Evolutionary conservation across 108 stramenopile species (phyloP), one percentile per base, ranked within the genome.

Genomic region (Skeletonema costatum): DNA sequence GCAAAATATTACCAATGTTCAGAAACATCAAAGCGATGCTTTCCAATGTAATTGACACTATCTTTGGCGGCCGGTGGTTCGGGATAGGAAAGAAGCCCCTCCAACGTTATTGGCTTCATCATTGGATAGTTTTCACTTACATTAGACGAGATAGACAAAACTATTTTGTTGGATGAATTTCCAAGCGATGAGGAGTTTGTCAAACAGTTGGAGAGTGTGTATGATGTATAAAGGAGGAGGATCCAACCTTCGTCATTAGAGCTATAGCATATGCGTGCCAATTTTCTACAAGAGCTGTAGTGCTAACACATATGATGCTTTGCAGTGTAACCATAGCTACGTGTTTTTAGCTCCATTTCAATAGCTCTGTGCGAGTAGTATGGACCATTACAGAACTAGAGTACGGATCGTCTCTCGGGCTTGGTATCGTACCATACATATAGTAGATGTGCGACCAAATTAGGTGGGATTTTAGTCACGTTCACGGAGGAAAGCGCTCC

Each of bases 21-120:
- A 62, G 59, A 32, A 90, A 68, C 17, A 59, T 83, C 0, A 70
- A 61, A 12, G 50, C 73, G 5, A 71, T 60, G n/a, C 9, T 81
- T 44, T 71, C 73, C 2, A 81, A 69, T 70, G 80, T 17, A 5
- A n/a, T 81, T 21, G 89, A 90, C 70, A 77, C 68, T 2, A 35
- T 93, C 31, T 93, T 93, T 70, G 77, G 71, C 4, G 92, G 92
- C 0, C 25, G 25, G 30, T 75, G 87, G 12, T 86, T 76, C 14
- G 89, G 89, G 10, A 90, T 93, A 69, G 92, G 92, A 30, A 72
- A 81, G 21, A 73, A 69, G 42, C 86, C 92, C 0, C 66, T 93
- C 36, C 92, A 90, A 89, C 88, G 5, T 56, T 84, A 17, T 69
- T 92, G 70, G 87, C 89, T 4, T 87, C 89, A 39, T 85, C 87